These are phyloP conservation scores for Climacium dendroides DNA, from an alignment of 225 moss, liverwort and hornwort genomes.

Conservation along the genomic window DNA sequence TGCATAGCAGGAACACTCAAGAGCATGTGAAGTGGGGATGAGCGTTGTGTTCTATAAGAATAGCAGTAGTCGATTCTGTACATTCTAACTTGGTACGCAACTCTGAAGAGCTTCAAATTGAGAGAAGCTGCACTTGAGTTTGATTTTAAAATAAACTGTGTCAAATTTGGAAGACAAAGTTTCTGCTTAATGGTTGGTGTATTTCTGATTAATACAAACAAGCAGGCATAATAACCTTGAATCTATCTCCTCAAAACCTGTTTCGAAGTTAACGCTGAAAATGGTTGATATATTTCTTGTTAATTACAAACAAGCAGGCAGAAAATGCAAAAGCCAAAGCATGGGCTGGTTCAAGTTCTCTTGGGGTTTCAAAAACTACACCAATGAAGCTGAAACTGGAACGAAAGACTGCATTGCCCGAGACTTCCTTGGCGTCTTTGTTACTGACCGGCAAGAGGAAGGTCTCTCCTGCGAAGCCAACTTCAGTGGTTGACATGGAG, in stretches of 20 bases:
- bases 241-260: background rate
- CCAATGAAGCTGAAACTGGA: conserved; percentile 27
- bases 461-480: background rate
- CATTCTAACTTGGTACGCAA: too few species aligned
- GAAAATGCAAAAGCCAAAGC: background rate
- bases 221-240: background rate
- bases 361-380: conserved; percentile 1
- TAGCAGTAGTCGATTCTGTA: background rate
- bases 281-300: background rate
- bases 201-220: too few species aligned
- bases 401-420: conserved; percentile 11
- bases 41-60: background rate
- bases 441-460: conserved; percentile 18
- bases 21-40: background rate
- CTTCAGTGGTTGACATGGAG: background rate
- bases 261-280: background rate
- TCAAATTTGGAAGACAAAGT: background rate
- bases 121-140: background rate
- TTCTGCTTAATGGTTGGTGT: background rate
- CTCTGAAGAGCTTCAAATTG: background rate
- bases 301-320: background rate
- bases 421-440: conserved; percentile 16
- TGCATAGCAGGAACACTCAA: background rate
- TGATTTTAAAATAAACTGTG: background rate
- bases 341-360: background rate